phyloP scores from a whole-genome alignment of 2,329 filamentous ascomycete species.

The Rhynchosporium secalis region DNA sequence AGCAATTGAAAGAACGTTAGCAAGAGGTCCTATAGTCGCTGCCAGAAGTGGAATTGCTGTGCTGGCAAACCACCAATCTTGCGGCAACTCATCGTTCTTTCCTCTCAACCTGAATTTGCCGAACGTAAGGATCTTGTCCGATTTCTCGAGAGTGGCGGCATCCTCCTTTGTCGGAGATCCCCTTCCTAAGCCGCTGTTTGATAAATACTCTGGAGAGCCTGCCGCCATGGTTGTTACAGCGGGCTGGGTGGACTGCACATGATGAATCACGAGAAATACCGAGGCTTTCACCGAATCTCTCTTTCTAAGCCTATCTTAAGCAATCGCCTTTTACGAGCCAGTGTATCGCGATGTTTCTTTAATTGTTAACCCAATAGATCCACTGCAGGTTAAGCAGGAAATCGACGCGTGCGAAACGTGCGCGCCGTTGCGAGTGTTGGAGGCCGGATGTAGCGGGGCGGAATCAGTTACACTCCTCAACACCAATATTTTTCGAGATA shows the following conservation, averaged over 20 bases:
- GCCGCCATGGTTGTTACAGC: conserved; percentile 21
- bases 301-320: too few species aligned
- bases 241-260: conserved; percentile 1
- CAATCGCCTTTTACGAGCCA: too few species aligned
- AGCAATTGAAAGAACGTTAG: conserved; percentile 68
- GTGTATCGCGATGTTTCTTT: too few species aligned
- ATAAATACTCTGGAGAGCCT: conserved; percentile 5
- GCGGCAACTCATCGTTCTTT: conserved; percentile 40
- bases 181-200: not conserved
- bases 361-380: too few species aligned
- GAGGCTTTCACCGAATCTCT: not conserved
- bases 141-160: conserved; percentile 14
- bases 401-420: not conserved
- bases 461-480: conserved; percentile 3
- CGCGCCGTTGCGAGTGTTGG: not conserved
- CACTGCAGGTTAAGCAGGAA: too few species aligned
- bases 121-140: conserved; percentile 30
- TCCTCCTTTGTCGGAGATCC: conserved; percentile 12
- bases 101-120: conserved; percentile 39
- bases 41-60: conserved; percentile 58
- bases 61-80: conserved; percentile 45
- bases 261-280: not conserved
- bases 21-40: conserved; percentile 68
- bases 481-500: not conserved
- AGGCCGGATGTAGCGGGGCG: conserved; percentile 7